Evolutionary conservation across 169 alveolate genomes (phyloP), one percentile per base, ranked within the genome.

Genomic region (Fabrea salina): DNA sequence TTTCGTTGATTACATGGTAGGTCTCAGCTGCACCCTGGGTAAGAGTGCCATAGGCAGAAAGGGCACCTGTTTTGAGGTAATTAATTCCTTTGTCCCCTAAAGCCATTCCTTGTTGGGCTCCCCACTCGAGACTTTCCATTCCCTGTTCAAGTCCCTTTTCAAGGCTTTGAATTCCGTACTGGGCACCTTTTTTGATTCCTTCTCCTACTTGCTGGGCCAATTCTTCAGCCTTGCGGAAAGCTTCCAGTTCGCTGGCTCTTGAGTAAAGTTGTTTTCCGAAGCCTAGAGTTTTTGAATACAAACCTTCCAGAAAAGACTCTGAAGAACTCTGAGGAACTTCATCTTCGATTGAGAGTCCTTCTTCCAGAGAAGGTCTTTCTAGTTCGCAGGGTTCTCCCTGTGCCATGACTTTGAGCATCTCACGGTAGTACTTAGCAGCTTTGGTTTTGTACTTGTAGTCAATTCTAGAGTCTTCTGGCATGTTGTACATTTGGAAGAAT

Each of bases 391-490:
- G n/a, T n/a, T n/a, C 67, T 54, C 30, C 67, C 25, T 54, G 11
- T 19, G 30, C 67, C 33, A 11, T 54, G 33, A 13, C 7, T 11
- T 11, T 16, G 30, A 54, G 16, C 7, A 50, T 37, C 19, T 74
- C 33, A 37, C 81, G 50, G 32, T 74, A 74, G 33, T 27, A 74
- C 27, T 74, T 50, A 16, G 58, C 71, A 51, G 81, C 81, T 27
- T 50, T 32, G 33, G 81, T 74, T 32, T 40, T 51, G 40, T 74
- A 74, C 33, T 74, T 74, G 32, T 51, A 13, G 8, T 27, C 27
- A 33, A 53, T 53, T 37, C 33, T 32, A n/a, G 37, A 19, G 5
- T 50, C 51, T 33, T 74, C 25, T 30, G 80, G 80, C 3, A 74
- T 19, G 16, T 30, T 25, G 39, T 74, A 74, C 33, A 13, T 8